Base-by-base conservation (phyloP, 768 basidiomycete species). In the Lenzites betulinus region DNA sequence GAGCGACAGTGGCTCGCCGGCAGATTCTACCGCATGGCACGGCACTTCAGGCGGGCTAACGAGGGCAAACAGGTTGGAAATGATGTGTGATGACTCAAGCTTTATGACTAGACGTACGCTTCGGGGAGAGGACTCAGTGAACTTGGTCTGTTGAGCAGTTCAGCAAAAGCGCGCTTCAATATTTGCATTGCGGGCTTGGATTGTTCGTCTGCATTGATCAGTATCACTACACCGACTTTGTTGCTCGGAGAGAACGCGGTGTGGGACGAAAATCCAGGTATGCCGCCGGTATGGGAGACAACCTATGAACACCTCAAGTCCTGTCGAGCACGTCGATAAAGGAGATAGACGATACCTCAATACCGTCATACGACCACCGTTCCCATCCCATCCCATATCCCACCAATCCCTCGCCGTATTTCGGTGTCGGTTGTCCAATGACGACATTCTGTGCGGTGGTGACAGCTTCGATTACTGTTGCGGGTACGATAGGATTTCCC, bases 341-440 rank as follows among this genome's bases (percentile, higher is more conserved):
- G 25, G 7, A 49, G 69, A 50, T 60, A n/a, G n/a, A n/a, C n/a
- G n/a, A n/a, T 36, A 81, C 80, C 22, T 80, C 74, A 47, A 79
- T 74, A 0, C 75, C 80, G 1, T 68, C 69, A 52, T 78, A 78
- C 0, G 78, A 74, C 7, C 25, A 50, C 7, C 75, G 71, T 38
- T 15, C 35, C 79, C 80, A 82, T 4, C 81, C 81, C 68, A 79
- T 67, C 1, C 77, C 79, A 61, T 81, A 82, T 12, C 73, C 78
- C 1, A 48, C 23, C 36, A 78, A 64, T 0, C 78, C 78, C 0
- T 59, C 18, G 9, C 67, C 66, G 4, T 57, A 57, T 1, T 25
- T 7, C 8, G 62, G 46, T 3, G 41, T 58, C 16, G 61, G 50
- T 1, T 1, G 33, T 2, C 42, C 28, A 1, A 64, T 54, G 13